Evolutionary conservation across 768 basidiomycete species (phyloP), one percentile per base, ranked within the genome.

Genomic region (Collybia mongolica): DNA sequence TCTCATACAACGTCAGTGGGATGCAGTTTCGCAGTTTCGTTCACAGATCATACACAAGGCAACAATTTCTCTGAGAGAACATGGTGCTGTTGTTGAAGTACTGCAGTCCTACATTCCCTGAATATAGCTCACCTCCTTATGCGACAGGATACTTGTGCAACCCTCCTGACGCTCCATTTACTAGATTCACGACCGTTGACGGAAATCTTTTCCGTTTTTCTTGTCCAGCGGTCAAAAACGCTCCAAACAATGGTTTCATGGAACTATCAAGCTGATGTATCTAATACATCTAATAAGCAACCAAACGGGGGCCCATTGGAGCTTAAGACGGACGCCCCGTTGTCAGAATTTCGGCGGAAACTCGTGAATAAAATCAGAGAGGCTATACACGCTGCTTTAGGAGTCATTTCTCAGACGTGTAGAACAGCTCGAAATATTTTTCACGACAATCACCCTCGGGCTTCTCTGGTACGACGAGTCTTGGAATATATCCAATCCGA

Each of bases 1-100:
- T 22, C 72, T 98, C 4, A 82, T 93, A 2, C 88, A 93, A 56
- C 85, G 92, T 29, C 95, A 98, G 67, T 98, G 94, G 95, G 95
- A 96, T 50, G 77, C 82, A 1, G 82, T 98, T 6, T 82, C 84
- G 4, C 90, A 89, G 56, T 93, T 96, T 62, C 85, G 93, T 39
- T 74, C 86, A 1, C 93, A 96, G 61, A 95, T 98, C 54, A 81
- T 89, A 18, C 89, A 94, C 57, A 86, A 84, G 60, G 90, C 94
- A n/a, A 92, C 86, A 0, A 65, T 90, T 40, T 87, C 83, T n/a
- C 72, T 97, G 15, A 82, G 91, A 41, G 81, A 87, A 55, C 65
- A 71, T 32, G 68, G 70, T 6, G 65, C 74, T n/a, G 70, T 84
- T 6, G 63, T 74, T 11, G 76, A 81, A 62, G 86, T 86, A 64